A percentile compares a stretch with the other conserved stretches of the same genome.
phyloP scores from a whole-genome alignment of 192 early-diverging fungal species.

The Rhizoclosmatium globosum region DNA sequence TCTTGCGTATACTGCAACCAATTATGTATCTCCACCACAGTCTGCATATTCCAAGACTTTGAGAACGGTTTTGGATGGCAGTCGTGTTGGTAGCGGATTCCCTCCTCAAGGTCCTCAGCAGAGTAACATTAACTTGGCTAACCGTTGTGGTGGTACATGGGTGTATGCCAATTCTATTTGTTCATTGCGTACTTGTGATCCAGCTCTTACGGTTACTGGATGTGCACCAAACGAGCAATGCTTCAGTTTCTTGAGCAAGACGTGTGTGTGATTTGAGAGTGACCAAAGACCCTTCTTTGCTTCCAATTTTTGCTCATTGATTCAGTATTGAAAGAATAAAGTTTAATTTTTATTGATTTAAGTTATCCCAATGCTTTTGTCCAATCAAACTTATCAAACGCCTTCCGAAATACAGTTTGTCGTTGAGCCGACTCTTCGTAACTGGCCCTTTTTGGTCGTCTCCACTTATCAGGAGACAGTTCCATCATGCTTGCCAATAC shows the following conservation, averaged over 20 bases:
- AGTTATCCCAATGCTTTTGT: conserved; percentile 65
- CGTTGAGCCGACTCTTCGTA: conserved; percentile 60
- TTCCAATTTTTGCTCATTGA: neutral
- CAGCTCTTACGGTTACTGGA: neutral
- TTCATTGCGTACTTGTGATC: neutral
- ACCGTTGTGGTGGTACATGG: conserved; percentile 31
- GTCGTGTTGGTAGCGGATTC: conserved; percentile 23
- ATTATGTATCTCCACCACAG: conserved; percentile 8
- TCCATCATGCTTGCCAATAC: conserved; percentile 85
- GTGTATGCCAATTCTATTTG: conserved; percentile 31
- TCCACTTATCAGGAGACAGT: conserved; percentile 76
- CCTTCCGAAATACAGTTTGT: conserved; percentile 60
- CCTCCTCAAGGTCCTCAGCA: conserved; percentile 6
- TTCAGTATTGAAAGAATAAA: neutral
- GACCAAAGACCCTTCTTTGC: neutral
- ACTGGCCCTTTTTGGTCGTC: conserved; percentile 68
- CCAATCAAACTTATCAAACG: conserved; percentile 89
- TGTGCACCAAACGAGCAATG: neutral
- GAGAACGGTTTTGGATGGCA: conserved; percentile 18
- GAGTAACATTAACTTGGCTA: neutral
- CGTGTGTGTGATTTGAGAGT: neutral
- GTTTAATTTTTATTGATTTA: neutral
- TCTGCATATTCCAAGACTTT: conserved; percentile 18
- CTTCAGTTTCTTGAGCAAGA: conserved; percentile 11
- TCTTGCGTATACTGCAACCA: neutral